A percentile compares a stretch with the other conserved stretches of the same genome.
Evolutionary conservation across 2,329 filamentous ascomycete species (phyloP).

Genomic region (Blumeriella jaapii): DNA sequence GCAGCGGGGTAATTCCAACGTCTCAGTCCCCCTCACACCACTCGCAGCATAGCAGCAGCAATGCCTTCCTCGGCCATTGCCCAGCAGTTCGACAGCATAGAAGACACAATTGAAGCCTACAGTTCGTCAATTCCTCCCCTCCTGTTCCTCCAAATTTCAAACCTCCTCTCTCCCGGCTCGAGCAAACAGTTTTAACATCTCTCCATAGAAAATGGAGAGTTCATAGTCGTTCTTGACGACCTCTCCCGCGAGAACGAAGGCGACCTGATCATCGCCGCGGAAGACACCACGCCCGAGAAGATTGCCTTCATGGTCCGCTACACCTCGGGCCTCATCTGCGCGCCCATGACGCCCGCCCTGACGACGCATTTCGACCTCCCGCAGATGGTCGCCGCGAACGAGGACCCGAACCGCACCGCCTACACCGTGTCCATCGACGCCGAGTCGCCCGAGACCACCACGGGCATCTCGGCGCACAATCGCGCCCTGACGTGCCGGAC

Average conservation of each 20-base stretch:
- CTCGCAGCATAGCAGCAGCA: not conserved
- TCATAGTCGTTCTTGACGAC: constrained; percentile 91
- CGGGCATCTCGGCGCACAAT: constrained; percentile 84
- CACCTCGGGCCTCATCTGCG: constrained; percentile 84
- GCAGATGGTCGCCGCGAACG: constrained; percentile 66
- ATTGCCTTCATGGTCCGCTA: constrained; percentile 95
- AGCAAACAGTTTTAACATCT: too few relatives aligned
- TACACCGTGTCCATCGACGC: constrained; percentile 89
- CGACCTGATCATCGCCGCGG: constrained; percentile 89
- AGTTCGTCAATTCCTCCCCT: constrained; percentile 34
- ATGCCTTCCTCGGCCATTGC: constrained; percentile 25
- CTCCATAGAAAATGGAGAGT: constrained; percentile 61
- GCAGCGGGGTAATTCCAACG: not conserved
- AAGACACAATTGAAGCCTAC: constrained; percentile 52
- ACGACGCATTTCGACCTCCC: constrained; percentile 65
- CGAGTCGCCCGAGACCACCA: constrained; percentile 59
- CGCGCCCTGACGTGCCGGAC: constrained; percentile 69
- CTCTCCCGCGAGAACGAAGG: constrained; percentile 93
- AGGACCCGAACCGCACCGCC: constrained; percentile 83
- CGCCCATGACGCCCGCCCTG: constrained; percentile 60
- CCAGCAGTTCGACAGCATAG: constrained; percentile 50
- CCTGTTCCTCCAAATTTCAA: not conserved
- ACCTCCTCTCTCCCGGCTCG: not conserved
- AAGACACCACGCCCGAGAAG: constrained; percentile 73
- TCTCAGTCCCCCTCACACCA: too few relatives aligned